A percentile compares a stretch with the other conserved stretches of the same genome.
These are phyloP conservation scores for Saprolegnia parasitica DNA, from an alignment of 352 stramenopile species.

Conservation along the genomic window DNA sequence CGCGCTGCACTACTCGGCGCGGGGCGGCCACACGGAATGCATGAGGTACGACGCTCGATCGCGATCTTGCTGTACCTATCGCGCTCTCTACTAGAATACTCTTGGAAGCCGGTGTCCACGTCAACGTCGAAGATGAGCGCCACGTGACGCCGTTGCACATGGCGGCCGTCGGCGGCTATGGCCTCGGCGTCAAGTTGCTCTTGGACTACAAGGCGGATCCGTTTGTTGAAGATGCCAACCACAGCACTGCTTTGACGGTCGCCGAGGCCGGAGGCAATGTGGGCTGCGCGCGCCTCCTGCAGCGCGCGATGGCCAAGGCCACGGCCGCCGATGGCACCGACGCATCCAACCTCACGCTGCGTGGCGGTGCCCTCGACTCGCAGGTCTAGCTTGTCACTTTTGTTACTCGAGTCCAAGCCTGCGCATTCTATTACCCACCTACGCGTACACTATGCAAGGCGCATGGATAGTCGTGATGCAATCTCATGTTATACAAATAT, in stretches of 20 bases:
- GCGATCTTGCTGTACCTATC: not conserved
- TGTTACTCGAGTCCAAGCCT: too few species aligned
- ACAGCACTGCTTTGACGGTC: conserved; percentile 57
- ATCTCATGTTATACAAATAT: too few species aligned
- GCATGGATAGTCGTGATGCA: too few species aligned
- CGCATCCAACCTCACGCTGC: conserved; percentile 15
- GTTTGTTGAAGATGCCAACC: conserved; percentile 75
- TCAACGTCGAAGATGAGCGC: conserved; percentile 68
- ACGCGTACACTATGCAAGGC: too few species aligned
- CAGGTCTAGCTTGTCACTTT: not conserved
- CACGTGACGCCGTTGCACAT: conserved; percentile 72
- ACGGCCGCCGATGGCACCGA: conserved; percentile 41
- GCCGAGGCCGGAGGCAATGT: conserved; percentile 74
- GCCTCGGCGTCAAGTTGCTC: conserved; percentile 74
- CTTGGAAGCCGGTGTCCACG: conserved; percentile 51
- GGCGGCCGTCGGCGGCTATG: conserved; percentile 60
- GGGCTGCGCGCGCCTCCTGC: conserved; percentile 60
- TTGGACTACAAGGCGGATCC: conserved; percentile 73
- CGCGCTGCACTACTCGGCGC: conserved; percentile 69
- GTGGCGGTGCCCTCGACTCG: conserved; percentile 1
- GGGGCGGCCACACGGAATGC: conserved; percentile 75
- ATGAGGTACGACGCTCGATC: conserved; percentile 34
- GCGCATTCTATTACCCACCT: too few species aligned
- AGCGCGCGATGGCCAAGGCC: conserved; percentile 74
- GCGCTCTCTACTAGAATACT: conserved; percentile 38